phyloP scores from a whole-genome alignment of 495 filamentous ascomycete species.

The Aeminium ludgeri region DNA sequence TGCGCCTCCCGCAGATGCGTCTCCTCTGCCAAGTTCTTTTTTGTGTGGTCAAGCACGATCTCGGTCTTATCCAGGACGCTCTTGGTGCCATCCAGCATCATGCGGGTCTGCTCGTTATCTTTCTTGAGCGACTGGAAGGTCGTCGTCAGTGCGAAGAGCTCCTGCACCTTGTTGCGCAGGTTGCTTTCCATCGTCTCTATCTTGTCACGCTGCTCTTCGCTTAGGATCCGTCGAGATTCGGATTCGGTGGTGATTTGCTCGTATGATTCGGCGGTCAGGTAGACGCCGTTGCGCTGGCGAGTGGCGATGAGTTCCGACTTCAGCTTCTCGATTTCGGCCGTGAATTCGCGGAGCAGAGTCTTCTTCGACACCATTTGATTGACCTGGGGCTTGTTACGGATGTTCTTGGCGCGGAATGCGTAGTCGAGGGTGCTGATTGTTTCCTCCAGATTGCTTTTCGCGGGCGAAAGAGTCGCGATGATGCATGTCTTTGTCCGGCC shows the following conservation, averaged over 20 bases:
- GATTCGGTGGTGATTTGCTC: conserved; percentile 79
- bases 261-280: conserved; percentile 66
- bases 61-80: conserved; percentile 75
- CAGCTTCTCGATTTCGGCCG: conserved; percentile 81
- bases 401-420: conserved; percentile 93
- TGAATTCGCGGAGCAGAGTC: conserved; percentile 75
- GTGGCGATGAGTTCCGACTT: conserved; percentile 89
- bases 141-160: conserved; percentile 67
- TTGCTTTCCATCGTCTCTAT: conserved; percentile 86
- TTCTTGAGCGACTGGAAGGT: conserved; percentile 74
- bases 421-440: conserved; percentile 97
- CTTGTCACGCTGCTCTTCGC: conserved; percentile 78
- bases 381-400: conserved; percentile 90
- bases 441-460: conserved; percentile 87
- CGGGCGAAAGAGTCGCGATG: conserved; percentile 88
- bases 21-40: conserved; percentile 63
- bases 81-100: conserved; percentile 58
- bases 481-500: conserved; percentile 96
- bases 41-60: conserved; percentile 55
- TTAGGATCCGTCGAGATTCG: conserved; percentile 80
- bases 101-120: conserved; percentile 60
- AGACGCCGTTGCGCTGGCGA: conserved; percentile 85
- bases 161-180: conserved; percentile 76
- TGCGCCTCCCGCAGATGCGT: conserved; percentile 65
- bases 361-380: conserved; percentile 86